These are phyloP conservation scores for Coelastrella sp. DNA, from an alignment of 139 green algal species.

Conservation along the genomic window DNA sequence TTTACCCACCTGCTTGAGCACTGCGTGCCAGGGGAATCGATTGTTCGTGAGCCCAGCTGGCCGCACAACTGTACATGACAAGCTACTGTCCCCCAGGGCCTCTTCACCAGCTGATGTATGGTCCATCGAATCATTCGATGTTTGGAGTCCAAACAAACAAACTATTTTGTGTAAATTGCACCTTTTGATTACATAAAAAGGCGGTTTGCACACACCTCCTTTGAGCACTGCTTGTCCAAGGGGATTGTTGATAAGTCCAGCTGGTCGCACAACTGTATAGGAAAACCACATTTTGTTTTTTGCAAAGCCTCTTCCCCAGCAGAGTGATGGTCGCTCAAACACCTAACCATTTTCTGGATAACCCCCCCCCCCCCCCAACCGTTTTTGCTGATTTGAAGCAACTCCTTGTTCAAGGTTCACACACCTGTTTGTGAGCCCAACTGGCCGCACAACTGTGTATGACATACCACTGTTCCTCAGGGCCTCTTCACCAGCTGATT, in stretches of 20 bases:
- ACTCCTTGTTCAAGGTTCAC: too few species aligned
- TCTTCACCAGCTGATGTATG: conserved; percentile 79
- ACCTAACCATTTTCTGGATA: too few species aligned
- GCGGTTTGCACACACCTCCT: conserved; percentile 15
- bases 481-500: too few species aligned
- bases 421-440: neutral
- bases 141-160: too few species aligned
- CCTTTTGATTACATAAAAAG: too few species aligned
- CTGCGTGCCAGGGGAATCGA: neutral
- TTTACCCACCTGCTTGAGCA: conserved; percentile 11
- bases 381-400: too few species aligned
- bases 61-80: neutral
- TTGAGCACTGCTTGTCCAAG: neutral
- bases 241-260: neutral
- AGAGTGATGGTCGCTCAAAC: too few species aligned
- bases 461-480: neutral
- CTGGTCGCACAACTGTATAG: neutral
- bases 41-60: neutral
- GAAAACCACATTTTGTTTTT: too few species aligned
- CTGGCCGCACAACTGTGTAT: neutral
- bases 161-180: too few species aligned
- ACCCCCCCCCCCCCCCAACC: too few species aligned
- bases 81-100: conserved; percentile 31
- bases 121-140: too few species aligned
- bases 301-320: conserved; percentile 72